A percentile compares a stretch with the other conserved stretches of the same genome.
Evolutionary conservation across 768 basidiomycete species (phyloP).

Genomic region (Sarcodon aspratus): DNA sequence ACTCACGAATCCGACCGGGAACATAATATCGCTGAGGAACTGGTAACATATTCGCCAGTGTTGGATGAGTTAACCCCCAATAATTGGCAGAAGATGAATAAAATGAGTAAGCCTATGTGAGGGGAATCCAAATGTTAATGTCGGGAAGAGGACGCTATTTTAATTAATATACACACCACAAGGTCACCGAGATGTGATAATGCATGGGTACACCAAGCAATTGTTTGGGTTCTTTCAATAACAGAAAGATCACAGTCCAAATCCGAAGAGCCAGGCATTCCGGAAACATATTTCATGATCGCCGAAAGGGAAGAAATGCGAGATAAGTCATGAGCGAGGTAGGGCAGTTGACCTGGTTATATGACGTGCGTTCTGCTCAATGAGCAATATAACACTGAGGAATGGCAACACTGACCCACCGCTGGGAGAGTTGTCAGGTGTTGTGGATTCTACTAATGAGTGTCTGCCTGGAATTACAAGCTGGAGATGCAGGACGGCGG

Average conservation of each 20-base stretch:
- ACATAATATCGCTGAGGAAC: constrained; percentile 69
- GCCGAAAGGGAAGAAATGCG: constrained; percentile 39
- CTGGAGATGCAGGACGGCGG: constrained; percentile 59
- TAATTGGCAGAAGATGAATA: constrained; percentile 59
- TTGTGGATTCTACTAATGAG: constrained; percentile 44
- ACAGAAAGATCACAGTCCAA: constrained; percentile 37
- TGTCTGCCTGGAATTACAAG: constrained; percentile 60
- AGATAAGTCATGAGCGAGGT: constrained; percentile 46
- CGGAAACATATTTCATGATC: constrained; percentile 55
- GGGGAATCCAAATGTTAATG: constrained; percentile 3
- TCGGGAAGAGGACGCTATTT: neutral
- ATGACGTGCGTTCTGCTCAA: neutral
- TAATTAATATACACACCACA: constrained; percentile 35
- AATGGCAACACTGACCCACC: constrained; percentile 34
- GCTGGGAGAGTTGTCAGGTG: constrained; percentile 63
- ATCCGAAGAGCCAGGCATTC: constrained; percentile 29
- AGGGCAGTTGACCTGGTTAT: constrained; percentile 57
- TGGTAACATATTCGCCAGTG: constrained; percentile 44
- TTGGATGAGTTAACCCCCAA: constrained; percentile 38
- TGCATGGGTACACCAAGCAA: constrained; percentile 56
- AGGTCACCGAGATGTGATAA: constrained; percentile 60
- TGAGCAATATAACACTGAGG: neutral
- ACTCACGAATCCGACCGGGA: constrained; percentile 46
- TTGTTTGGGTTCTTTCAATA: constrained; percentile 38
- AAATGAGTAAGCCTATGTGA: constrained; percentile 44